These are phyloP conservation scores for Aureobasidium subglaciale DNA, from an alignment of 2,329 filamentous ascomycete genomes.

Conservation along the genomic window DNA sequence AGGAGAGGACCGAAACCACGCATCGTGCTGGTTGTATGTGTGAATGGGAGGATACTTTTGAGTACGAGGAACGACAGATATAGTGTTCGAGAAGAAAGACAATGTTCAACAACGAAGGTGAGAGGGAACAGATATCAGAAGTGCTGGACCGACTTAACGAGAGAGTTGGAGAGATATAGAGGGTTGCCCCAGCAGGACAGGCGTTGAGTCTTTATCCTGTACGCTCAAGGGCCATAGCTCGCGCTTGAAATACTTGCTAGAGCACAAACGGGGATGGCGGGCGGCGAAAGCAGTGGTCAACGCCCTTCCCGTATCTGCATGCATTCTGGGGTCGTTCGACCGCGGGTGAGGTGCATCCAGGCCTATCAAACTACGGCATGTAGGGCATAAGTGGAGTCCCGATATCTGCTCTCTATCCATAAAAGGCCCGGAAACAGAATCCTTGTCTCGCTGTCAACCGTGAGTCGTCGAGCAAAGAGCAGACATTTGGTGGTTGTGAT, in stretches of 20 bases:
- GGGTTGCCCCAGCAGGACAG: constrained; percentile 7
- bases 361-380: constrained; percentile 6
- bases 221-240: constrained; percentile 13
- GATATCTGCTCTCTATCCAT: neutral
- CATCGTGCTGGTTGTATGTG: constrained; percentile 30
- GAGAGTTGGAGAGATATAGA: neutral
- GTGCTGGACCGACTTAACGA: neutral
- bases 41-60: neutral
- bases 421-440: constrained; percentile 1
- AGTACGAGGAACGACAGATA: neutral
- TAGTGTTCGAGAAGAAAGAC: neutral
- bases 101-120: constrained; percentile 12
- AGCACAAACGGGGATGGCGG: constrained; percentile 13
- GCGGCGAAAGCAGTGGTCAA: constrained; percentile 10
- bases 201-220: constrained; percentile 15
- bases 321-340: constrained; percentile 11
- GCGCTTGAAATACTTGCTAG: constrained; percentile 9
- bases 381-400: constrained; percentile 1
- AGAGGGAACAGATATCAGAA: constrained; percentile 7
- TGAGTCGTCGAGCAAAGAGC: neutral
- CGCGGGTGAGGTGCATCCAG: constrained; percentile 3
- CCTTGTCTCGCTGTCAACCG: neutral
- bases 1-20: constrained; percentile 45
- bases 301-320: constrained; percentile 10
- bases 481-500: neutral